phyloP scores from a whole-genome alignment of 805 yeast genomes.

The Pichia californica region DNA sequence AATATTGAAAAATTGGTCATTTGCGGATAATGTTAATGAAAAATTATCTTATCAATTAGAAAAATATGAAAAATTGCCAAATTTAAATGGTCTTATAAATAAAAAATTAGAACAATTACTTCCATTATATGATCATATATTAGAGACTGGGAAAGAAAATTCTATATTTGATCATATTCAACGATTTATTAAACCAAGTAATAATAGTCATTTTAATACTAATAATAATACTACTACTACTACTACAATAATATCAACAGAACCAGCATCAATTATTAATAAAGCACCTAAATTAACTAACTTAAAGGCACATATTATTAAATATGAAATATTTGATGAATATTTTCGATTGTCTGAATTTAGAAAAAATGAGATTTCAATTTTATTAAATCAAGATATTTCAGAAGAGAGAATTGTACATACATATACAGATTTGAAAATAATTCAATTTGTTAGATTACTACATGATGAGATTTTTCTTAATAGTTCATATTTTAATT shows the following conservation, averaged over 20 bases:
- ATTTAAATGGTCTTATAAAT: not conserved
- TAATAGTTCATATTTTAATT: slow-evolving; percentile 2
- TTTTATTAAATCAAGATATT: not conserved
- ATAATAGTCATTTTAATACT: no score
- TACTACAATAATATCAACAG: no score
- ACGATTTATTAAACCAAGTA: not conserved
- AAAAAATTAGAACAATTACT: not conserved
- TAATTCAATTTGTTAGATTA: slow-evolving; percentile 9
- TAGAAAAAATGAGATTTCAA: not conserved
- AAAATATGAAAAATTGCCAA: not conserved
- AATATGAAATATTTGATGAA: slow-evolving; percentile 9
- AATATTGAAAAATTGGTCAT: not conserved
- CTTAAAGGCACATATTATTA: slow-evolving; percentile 6
- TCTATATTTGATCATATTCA: not conserved
- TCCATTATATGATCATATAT: not conserved
- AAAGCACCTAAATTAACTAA: not conserved
- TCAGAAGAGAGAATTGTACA: slow-evolving; percentile 2
- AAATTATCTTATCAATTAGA: not conserved
- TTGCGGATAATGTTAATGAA: not conserved
- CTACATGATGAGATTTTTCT: slow-evolving; percentile 8
- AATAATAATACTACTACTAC: no score
- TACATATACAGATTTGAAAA: not conserved
- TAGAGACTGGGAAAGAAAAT: not conserved
- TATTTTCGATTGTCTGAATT: slow-evolving; percentile 1
- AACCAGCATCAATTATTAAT: no score